Conservation (phyloP, 345 rosid genomes). For the Salix dunnii region DNA sequence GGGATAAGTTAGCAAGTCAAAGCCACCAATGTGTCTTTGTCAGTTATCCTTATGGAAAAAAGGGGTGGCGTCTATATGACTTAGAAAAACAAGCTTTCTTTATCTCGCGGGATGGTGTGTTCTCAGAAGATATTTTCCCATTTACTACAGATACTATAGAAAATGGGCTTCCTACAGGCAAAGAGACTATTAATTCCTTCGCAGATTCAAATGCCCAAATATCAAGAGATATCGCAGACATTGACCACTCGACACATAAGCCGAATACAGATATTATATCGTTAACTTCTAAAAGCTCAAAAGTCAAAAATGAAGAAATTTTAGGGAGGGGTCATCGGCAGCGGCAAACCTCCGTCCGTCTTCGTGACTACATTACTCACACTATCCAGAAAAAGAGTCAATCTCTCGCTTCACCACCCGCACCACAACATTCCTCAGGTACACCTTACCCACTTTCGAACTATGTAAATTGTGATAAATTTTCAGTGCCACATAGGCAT, state of each 20-base stretch:
- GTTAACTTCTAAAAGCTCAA: not conserved
- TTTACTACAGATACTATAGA: not conserved
- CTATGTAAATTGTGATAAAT: not conserved
- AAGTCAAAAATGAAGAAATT: not conserved
- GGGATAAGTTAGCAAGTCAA: too few species aligned
- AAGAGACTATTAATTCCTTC: fast-evolving
- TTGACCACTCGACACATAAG: not conserved
- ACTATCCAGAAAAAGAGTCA: not conserved
- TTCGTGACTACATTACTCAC: not conserved
- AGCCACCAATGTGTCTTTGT: too few species aligned
- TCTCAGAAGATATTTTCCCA: not conserved
- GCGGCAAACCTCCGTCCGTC: not conserved
- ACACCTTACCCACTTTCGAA: not conserved
- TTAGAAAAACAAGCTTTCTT: not conserved
- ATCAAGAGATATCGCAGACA: too few species aligned
- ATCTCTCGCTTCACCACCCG: not conserved
- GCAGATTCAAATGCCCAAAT: too few species aligned
- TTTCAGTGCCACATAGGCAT: not conserved
- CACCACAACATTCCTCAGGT: not conserved
- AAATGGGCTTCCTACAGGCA: not conserved
- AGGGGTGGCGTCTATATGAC: not conserved
- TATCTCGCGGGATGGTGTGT: too few species aligned
- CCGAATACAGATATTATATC: not conserved
- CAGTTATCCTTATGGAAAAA: too few species aligned
- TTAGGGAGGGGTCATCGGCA: not conserved